phyloP scores from a whole-genome alignment of 176 grass and related monocot genomes.

The Hsuehochloa calcarea region DNA sequence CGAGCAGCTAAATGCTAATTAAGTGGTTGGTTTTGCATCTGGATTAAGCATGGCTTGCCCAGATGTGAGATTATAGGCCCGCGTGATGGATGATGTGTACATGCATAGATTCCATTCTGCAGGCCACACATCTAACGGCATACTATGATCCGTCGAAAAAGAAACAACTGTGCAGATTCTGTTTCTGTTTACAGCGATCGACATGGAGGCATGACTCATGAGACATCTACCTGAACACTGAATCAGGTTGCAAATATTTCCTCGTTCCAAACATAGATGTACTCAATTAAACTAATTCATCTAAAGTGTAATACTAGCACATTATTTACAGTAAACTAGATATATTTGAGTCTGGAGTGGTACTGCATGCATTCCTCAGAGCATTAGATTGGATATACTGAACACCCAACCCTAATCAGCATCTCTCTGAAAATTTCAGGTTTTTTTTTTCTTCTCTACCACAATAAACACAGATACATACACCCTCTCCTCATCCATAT shows the following conservation, averaged over 20 bases:
- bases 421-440: background rate
- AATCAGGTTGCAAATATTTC: background rate
- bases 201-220: background rate
- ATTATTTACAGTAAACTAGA: background rate
- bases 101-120: slow-evolving; percentile 40
- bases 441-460: background rate
- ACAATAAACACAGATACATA: background rate
- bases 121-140: slow-evolving; percentile 25
- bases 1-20: slow-evolving; percentile 32
- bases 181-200: background rate
- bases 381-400: background rate
- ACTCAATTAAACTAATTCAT: background rate
- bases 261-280: background rate
- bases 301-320: background rate
- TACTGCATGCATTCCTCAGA: background rate
- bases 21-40: slow-evolving; percentile 35
- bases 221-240: background rate
- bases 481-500: slow-evolving; percentile 2
- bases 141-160: background rate
- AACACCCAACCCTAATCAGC: background rate
- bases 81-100: slow-evolving; percentile 26
- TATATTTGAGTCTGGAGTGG: background rate
- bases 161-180: slow-evolving; percentile 18
- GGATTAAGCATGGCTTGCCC: slow-evolving; percentile 29
- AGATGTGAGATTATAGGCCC: slow-evolving; percentile 2